phyloP scores from a whole-genome alignment of 176 grass and related monocot genomes.

The Metroxylon sagu region DNA sequence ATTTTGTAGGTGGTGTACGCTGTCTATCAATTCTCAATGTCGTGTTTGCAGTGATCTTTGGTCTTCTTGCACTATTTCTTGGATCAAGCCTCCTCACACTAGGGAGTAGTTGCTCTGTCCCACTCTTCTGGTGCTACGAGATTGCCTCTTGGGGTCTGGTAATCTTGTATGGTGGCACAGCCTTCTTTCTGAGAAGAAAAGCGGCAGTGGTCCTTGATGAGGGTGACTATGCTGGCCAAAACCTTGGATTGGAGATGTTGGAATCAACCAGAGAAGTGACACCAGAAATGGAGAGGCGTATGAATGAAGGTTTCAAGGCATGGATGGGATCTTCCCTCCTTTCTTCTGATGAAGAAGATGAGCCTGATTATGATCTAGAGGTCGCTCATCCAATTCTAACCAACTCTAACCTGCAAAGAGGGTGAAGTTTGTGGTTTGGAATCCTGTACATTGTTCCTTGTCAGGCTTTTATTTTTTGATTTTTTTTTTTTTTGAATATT shows the following conservation, averaged over 20 bases:
- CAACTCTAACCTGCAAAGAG: conserved; percentile 16
- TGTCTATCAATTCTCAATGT: conserved; percentile 79
- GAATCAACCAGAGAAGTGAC: conserved; percentile 46
- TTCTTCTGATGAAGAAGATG: conserved; percentile 85
- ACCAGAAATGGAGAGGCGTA: conserved; percentile 60
- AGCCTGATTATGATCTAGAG: conserved; percentile 65
- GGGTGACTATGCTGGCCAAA: conserved; percentile 47
- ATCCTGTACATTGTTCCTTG: too few species aligned
- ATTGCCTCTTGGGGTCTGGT: conserved; percentile 86
- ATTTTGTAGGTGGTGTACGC: conserved; percentile 64
- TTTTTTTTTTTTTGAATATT: too few species aligned
- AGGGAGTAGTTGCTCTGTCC: conserved; percentile 71
- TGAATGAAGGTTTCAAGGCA: conserved; percentile 81
- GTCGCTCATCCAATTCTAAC: conserved; percentile 31
- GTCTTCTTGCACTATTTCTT: conserved; percentile 83
- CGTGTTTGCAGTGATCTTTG: conserved; percentile 57
- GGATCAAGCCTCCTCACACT: conserved; percentile 74
- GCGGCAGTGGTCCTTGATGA: conserved; percentile 62
- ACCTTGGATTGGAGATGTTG: conserved; percentile 77
- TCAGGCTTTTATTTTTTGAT: too few species aligned
- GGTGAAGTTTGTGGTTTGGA: conserved; percentile 7
- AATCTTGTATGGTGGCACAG: conserved; percentile 68
- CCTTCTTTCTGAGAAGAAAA: conserved; percentile 77
- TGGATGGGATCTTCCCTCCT: conserved; percentile 92
- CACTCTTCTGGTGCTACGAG: conserved; percentile 97